phyloP scores from a whole-genome alignment of 2,329 filamentous ascomycete species.

The Fusarium redolens region DNA sequence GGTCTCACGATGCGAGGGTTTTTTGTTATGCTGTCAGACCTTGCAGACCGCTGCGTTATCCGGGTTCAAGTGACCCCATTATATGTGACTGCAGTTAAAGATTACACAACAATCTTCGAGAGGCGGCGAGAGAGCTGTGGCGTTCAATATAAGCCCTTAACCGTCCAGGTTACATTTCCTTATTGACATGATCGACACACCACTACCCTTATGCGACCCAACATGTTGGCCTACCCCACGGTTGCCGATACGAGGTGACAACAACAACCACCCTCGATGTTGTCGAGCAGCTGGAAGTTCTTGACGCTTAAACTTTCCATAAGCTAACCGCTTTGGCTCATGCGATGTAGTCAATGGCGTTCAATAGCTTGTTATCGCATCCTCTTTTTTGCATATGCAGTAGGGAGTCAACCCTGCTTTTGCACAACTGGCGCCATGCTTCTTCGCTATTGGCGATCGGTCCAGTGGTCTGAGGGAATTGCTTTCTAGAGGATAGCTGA shows the following conservation, averaged over 20 bases:
- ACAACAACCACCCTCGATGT: constrained; percentile 7
- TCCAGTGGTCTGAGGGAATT: constrained; percentile 1
- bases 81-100: constrained; percentile 9
- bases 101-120: constrained; percentile 20
- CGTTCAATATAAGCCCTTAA: constrained; percentile 27
- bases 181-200: constrained; percentile 29
- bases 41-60: constrained; percentile 17
- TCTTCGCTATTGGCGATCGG: constrained; percentile 15
- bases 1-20: constrained; percentile 24
- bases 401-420: neutral
- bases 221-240: constrained; percentile 27
- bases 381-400: constrained; percentile 15
- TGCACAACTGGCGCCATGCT: constrained; percentile 6
- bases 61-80: constrained; percentile 20
- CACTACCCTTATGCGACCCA: constrained; percentile 24
- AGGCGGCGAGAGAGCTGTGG: constrained; percentile 26
- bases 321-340: constrained; percentile 16
- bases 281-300: constrained; percentile 12
- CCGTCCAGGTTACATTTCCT: constrained; percentile 31
- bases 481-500: constrained; percentile 13
- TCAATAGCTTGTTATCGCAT: constrained; percentile 19
- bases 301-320: constrained; percentile 18
- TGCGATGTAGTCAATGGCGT: constrained; percentile 10
- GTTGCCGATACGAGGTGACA: constrained; percentile 34
- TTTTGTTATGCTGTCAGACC: constrained; percentile 21